A percentile compares a stretch with the other conserved stretches of the same genome.
Conservation (phyloP, 352 stramenopile genomes). For the Phytopythium aichiense region DNA sequence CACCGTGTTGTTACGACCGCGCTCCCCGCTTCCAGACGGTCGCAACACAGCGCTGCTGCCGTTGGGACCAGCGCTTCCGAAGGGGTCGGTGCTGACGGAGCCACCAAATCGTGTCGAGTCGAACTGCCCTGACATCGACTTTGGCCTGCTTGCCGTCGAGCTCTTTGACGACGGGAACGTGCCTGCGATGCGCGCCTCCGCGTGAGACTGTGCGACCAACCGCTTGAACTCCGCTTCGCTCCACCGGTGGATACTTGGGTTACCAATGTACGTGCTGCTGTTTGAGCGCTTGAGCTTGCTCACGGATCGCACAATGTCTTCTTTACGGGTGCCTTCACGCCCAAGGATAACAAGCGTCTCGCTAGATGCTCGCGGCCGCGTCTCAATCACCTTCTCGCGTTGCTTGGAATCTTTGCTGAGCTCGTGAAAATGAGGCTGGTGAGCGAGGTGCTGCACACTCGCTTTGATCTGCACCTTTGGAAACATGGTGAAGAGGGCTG, state of each 20-base stretch:
- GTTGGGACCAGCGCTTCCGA: conserved; percentile 16
- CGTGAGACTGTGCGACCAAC: conserved; percentile 61
- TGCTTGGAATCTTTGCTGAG: conserved; percentile 39
- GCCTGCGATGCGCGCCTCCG: conserved; percentile 36
- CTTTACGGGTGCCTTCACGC: conserved; percentile 25
- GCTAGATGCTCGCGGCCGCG: conserved; percentile 45
- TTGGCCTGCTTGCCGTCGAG: conserved; percentile 28
- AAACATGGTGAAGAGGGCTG: conserved; percentile 77
- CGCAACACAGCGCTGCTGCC: not conserved
- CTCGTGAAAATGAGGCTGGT: conserved; percentile 60
- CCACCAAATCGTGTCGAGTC: conserved; percentile 56
- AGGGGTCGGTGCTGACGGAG: conserved; percentile 38
- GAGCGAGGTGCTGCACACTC: conserved; percentile 70
- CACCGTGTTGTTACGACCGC: conserved; percentile 8
- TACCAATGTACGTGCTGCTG: conserved; percentile 55
- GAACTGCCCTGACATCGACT: conserved; percentile 58
- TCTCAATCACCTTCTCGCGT: conserved; percentile 21
- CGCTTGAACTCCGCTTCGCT: conserved; percentile 72
- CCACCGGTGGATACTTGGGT: conserved; percentile 70
- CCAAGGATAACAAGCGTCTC: conserved; percentile 44
- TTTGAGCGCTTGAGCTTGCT: conserved; percentile 68
- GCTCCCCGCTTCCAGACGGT: conserved; percentile 1
- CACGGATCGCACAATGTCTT: conserved; percentile 22
- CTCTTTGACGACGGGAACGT: conserved; percentile 26
- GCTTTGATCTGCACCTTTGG: conserved; percentile 82